Conservation (phyloP, 192 early-diverging fungal species). For the Chytriomyces sp. region DNA sequence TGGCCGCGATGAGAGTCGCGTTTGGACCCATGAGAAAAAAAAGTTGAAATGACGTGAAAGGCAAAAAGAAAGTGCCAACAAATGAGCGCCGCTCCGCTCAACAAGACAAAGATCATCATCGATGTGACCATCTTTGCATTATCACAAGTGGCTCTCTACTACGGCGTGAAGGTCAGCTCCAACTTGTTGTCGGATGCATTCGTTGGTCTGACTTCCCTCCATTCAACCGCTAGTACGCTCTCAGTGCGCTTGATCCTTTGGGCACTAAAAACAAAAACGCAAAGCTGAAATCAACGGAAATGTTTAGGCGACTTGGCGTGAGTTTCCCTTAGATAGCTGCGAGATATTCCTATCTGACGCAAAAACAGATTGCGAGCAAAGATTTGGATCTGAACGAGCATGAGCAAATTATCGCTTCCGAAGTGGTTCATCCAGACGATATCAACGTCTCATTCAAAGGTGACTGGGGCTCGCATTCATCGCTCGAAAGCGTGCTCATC, state of each 20-base stretch:
- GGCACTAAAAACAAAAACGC: slow-evolving; percentile 75
- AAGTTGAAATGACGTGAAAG: no score
- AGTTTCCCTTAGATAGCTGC: slow-evolving; percentile 3
- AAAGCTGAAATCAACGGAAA: slow-evolving; percentile 74
- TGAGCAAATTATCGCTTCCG: slow-evolving; percentile 91
- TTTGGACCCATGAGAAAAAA: no score
- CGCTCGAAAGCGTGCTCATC: neutral
- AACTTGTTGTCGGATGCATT: neutral
- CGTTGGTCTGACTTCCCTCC: neutral
- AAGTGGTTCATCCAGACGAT: slow-evolving; percentile 93
- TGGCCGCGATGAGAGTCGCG: no score
- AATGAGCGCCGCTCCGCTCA: neutral
- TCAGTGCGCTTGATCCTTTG: slow-evolving; percentile 75
- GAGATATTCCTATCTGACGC: no score
- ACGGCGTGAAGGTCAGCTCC: slow-evolving; percentile 61
- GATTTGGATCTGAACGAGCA: slow-evolving; percentile 87
- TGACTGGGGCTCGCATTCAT: slow-evolving; percentile 41
- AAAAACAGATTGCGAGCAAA: slow-evolving; percentile 38
- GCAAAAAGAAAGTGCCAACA: no score
- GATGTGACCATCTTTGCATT: slow-evolving; percentile 81
- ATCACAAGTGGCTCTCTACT: slow-evolving; percentile 86
- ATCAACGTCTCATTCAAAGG: slow-evolving; percentile 82
- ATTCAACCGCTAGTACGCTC: slow-evolving; percentile 57
- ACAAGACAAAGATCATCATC: slow-evolving; percentile 25
- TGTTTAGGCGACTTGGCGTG: slow-evolving; percentile 74